phyloP scores from a whole-genome alignment of 2,329 filamentous ascomycete species.

The Endothia cerciana region DNA sequence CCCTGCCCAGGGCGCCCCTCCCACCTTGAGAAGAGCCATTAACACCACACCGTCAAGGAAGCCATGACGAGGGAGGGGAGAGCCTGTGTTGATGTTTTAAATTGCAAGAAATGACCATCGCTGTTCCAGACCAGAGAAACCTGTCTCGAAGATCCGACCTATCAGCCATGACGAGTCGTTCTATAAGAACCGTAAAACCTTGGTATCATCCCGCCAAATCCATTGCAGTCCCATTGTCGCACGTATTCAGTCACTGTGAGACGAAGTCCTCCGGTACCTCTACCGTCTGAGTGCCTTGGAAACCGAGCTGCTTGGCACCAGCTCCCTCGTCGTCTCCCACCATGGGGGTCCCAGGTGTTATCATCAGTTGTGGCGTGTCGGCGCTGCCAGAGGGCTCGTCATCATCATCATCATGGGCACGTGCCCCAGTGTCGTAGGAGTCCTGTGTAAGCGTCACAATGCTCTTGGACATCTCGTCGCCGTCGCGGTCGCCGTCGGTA shows the following conservation, averaged over 20 bases:
- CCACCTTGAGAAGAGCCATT: too few relatives aligned
- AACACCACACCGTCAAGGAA: too few relatives aligned
- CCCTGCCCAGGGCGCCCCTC: too few relatives aligned
- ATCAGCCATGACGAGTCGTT: neutral
- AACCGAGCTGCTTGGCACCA: constrained; percentile 50
- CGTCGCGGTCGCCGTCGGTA: constrained; percentile 4
- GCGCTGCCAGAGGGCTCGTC: constrained; percentile 27
- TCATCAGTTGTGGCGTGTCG: constrained; percentile 47
- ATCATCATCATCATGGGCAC: constrained; percentile 37
- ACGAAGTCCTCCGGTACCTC: constrained; percentile 40
- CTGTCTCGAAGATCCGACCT: neutral
- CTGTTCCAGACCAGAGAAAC: neutral
- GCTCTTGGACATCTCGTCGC: constrained; percentile 31
- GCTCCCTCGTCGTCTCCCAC: constrained; percentile 38
- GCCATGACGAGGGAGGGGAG: too few relatives aligned
- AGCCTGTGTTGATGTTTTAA: too few relatives aligned
- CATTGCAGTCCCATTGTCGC: neutral
- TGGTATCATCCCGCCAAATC: neutral
- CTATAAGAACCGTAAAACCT: neutral
- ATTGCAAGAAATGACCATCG: neutral
- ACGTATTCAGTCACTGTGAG: constrained; percentile 35
- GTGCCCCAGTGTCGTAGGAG: constrained; percentile 28
- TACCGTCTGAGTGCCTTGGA: constrained; percentile 39
- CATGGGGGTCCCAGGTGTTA: constrained; percentile 56
- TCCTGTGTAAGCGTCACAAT: constrained; percentile 24